These are phyloP conservation scores for Sisymbrium altissimum DNA, from an alignment of 345 rosid species.

Conservation along the genomic window DNA sequence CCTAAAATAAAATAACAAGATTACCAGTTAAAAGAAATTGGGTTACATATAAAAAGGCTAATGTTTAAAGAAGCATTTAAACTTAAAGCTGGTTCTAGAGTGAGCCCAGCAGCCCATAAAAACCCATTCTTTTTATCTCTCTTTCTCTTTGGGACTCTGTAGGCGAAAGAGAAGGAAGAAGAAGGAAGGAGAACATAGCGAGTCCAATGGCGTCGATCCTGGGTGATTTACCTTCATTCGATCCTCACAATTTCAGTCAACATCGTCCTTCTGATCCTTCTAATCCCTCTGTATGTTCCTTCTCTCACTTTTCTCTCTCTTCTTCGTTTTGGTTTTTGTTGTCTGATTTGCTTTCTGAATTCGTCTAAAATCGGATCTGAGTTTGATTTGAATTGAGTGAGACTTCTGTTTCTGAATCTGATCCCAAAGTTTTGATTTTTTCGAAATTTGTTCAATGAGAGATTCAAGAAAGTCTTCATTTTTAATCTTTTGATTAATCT, in stretches of 20 bases:
- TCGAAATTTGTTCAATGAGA: neutral
- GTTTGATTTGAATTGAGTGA: neutral
- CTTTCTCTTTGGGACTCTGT: neutral
- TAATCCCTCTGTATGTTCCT: conserved; percentile 62
- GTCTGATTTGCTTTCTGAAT: neutral
- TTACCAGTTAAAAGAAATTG: no score
- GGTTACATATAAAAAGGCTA: no score
- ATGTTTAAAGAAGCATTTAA: no score
- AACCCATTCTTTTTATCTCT: neutral
- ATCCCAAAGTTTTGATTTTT: neutral
- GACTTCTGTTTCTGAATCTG: neutral
- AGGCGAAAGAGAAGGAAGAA: neutral
- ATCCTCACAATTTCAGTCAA: conserved; percentile 87
- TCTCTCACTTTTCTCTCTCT: neutral
- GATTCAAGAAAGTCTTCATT: neutral
- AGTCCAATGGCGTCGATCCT: conserved; percentile 64
- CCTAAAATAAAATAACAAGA: no score
- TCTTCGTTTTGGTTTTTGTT: neutral
- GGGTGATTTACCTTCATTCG: conserved; percentile 75
- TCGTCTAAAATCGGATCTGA: neutral
- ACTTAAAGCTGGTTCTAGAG: neutral
- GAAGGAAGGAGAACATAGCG: neutral
- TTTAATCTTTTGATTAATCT: neutral
- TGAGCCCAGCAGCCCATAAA: conserved; percentile 5
- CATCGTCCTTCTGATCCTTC: conserved; percentile 84